Base-by-base conservation (phyloP, 2,329 filamentous ascomycete species). In the Lasiodiplodia theobromae region DNA sequence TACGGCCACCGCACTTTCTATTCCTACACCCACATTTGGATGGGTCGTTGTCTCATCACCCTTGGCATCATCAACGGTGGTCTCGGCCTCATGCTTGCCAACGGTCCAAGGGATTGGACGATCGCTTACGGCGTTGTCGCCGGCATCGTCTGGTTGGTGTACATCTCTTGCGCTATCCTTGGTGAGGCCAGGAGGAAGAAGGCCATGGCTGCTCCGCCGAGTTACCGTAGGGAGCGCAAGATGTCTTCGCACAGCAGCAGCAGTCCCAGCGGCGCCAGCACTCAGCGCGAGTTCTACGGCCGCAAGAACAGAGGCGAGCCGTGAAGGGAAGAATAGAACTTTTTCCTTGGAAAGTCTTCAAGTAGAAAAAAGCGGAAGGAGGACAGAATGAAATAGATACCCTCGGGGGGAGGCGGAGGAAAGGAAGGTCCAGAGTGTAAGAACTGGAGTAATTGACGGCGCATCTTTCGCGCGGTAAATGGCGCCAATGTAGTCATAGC, bases 51-150 rank as follows among this genome's bases (percentile, higher is more conserved):
- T 25, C 77, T 83, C 38, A 83, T 88, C 37, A 75, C 82, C 2
- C 74, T 87, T 4, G 86, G 83, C 1, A 83, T 87, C 66, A 79
- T 87, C 73, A 87, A 87, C 73, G 86, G 83, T 25, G 86, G 85
- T 1, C 75, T 87, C 2, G 86, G 86, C 0, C 79, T 87, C 49
- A 75, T 78, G 65, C 72, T 85, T 21, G 80, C 82, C 3, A 75
- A 78, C 21, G 76, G 79, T 56, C 28, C 38, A 44, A 44, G 66
- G 18, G 69, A 60, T 47, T 71, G 37, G 49, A 23, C 10, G 16
- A 73, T 77, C 68, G 76, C 75, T 0, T 80, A 80, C 67, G 74
- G 77, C 7, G 70, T 79, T 8, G 68, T 78, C 34, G 77, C 77
- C 8, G 76, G 73, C 2, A 65, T 78, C 25, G 76, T 79, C 71